Percentiles rank a stretch among this genome's conserved stretches.
Evolutionary conservation across 345 rosid species (phyloP).

Genomic region (Eucalyptus viminalis): DNA sequence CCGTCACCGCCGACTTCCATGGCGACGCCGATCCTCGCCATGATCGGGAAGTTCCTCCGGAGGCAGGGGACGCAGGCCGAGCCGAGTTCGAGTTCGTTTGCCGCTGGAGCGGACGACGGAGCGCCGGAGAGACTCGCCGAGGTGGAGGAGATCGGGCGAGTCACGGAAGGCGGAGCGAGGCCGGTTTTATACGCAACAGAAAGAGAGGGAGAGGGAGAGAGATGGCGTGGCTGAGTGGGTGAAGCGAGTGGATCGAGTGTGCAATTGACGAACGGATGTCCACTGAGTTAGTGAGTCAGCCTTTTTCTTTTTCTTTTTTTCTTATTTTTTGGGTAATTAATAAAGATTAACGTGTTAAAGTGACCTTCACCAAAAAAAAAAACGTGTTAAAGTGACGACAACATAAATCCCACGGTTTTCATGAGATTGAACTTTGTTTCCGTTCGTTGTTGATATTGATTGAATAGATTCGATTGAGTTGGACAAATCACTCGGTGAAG

Average conservation of each 20-base stretch:
- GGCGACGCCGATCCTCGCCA: conserved; percentile 47
- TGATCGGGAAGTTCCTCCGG: neutral
- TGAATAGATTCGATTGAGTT: too few relatives aligned
- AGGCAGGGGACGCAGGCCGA: neutral
- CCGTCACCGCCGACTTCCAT: conserved; percentile 83
- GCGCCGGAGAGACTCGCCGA: neutral
- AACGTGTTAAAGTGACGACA: too few relatives aligned
- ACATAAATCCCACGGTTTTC: too few relatives aligned
- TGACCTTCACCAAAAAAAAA: too few relatives aligned
- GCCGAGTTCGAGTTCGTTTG: neutral
- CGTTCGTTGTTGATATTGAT: too few relatives aligned
- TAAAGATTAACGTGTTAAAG: too few relatives aligned
- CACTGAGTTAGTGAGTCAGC: too few relatives aligned
- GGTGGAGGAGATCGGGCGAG: neutral
- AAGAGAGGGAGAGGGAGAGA: neutral
- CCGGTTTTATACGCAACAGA: neutral
- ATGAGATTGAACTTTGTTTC: too few relatives aligned
- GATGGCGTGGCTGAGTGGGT: neutral
- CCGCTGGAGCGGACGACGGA: neutral
- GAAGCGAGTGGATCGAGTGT: neutral
- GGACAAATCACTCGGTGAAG: too few relatives aligned
- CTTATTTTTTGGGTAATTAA: too few relatives aligned
- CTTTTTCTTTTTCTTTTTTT: too few relatives aligned
- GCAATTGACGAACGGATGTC: neutral
- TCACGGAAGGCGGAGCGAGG: neutral